Evolutionary conservation across 495 filamentous ascomycete species (phyloP).

Genomic region (Ramalina intermedia): DNA sequence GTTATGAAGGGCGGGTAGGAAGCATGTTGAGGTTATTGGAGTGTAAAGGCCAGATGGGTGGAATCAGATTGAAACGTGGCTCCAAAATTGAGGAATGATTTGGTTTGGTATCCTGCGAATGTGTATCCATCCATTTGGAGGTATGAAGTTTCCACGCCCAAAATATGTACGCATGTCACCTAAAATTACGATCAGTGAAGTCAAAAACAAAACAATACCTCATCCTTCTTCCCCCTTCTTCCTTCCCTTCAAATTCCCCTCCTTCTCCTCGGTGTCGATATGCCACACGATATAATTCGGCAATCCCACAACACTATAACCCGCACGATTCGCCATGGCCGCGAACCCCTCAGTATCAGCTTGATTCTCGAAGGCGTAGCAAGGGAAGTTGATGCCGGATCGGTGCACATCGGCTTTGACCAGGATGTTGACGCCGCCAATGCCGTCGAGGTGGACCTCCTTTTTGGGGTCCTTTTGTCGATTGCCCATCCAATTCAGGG

Average conservation of each 20-base stretch:
- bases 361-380: conserved; percentile 77
- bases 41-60: no score
- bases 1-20: no score
- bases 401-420: conserved; percentile 76
- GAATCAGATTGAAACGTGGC: no score
- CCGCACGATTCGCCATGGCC: conserved; percentile 75
- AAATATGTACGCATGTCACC: not conserved
- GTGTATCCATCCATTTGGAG: no score
- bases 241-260: conserved; percentile 41
- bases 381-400: conserved; percentile 76
- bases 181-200: not conserved
- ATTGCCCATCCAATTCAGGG: conserved; percentile 62
- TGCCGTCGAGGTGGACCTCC: conserved; percentile 63
- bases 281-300: conserved; percentile 85
- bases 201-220: no score
- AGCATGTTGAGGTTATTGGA: no score
- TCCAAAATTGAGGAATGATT: no score
- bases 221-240: not conserved
- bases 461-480: conserved; percentile 58
- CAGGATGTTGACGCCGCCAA: conserved; percentile 71
- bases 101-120: not conserved
- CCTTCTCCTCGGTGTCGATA: conserved; percentile 72
- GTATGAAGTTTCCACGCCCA: no score
- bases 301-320: conserved; percentile 61
- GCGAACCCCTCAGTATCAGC: conserved; percentile 81